Evolutionary conservation across 306 rosid genomes (phyloP).

Genomic region (Morella rubra): DNA sequence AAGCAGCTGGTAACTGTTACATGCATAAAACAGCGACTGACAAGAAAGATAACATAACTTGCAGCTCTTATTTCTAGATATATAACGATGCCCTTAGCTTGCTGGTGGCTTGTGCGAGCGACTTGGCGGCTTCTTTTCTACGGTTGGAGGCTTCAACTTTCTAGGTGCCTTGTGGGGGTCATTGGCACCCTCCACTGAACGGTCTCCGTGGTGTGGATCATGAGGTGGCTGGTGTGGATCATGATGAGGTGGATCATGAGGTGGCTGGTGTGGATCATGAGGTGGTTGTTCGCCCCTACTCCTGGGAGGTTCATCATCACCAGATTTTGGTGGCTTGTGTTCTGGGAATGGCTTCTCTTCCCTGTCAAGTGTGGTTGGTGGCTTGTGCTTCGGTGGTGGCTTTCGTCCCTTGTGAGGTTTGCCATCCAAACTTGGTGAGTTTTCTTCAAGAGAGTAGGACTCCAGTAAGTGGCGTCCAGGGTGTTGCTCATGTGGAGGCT

Average conservation of each 20-base stretch:
- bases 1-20: neutral
- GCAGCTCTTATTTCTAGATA: neutral
- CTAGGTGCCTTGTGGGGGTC: neutral
- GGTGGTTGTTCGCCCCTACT: slow-evolving; percentile 12
- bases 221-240: neutral
- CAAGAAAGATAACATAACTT: neutral
- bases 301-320: neutral
- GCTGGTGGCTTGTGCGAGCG: neutral
- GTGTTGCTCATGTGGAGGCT: neutral
- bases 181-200: neutral
- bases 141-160: slow-evolving; percentile 9
- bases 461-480: too few species aligned
- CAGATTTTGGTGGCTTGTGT: neutral
- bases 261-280: neutral
- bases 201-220: neutral
- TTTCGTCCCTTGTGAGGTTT: neutral
- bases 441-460: too few species aligned
- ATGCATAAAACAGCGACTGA: neutral
- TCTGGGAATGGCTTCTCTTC: too few species aligned
- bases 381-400: slow-evolving; percentile 12
- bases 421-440: too few species aligned
- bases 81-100: neutral
- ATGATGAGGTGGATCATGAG: neutral
- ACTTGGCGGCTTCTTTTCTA: neutral
- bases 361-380: neutral